phyloP scores from a whole-genome alignment of 768 basidiomycete species.

The Rhodocollybia butyracea region DNA sequence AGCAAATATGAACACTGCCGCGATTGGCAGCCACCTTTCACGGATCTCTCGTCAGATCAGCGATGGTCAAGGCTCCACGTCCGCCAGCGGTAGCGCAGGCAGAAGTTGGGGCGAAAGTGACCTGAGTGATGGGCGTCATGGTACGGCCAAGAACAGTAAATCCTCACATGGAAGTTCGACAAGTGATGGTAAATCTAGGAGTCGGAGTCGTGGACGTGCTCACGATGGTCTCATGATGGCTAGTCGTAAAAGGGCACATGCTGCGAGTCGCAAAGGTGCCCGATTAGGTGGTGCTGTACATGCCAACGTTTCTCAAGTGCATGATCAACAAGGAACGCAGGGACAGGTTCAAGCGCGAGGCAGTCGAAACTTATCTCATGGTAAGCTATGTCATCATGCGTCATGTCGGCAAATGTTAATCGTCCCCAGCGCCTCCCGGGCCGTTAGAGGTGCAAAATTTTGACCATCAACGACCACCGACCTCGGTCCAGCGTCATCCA shows the following conservation, averaged over 20 bases:
- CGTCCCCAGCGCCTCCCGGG: background rate
- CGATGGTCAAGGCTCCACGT: conserved; percentile 14
- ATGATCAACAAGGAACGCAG: background rate
- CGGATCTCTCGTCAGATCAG: conserved; percentile 3
- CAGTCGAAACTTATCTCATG: background rate
- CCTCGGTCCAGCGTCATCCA: background rate
- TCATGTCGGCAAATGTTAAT: background rate
- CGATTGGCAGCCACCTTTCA: background rate
- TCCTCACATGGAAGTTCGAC: background rate
- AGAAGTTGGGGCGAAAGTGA: conserved; percentile 25
- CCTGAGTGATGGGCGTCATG: background rate
- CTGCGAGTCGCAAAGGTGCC: background rate
- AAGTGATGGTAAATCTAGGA: background rate
- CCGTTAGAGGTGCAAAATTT: background rate
- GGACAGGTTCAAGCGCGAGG: background rate
- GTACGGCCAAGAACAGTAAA: background rate
- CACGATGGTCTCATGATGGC: conserved; percentile 8
- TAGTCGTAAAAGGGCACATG: conserved; percentile 1
- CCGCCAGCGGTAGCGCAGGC: conserved; percentile 28
- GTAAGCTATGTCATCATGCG: too few relatives aligned
- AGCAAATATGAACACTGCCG: background rate
- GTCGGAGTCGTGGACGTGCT: background rate
- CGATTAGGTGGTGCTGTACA: background rate
- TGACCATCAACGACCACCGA: conserved; percentile 4
- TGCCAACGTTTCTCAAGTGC: background rate